Evolutionary conservation across 1,284 basidiomycete genomes (phyloP).

Genomic region (Ceratobasidium sp.): DNA sequence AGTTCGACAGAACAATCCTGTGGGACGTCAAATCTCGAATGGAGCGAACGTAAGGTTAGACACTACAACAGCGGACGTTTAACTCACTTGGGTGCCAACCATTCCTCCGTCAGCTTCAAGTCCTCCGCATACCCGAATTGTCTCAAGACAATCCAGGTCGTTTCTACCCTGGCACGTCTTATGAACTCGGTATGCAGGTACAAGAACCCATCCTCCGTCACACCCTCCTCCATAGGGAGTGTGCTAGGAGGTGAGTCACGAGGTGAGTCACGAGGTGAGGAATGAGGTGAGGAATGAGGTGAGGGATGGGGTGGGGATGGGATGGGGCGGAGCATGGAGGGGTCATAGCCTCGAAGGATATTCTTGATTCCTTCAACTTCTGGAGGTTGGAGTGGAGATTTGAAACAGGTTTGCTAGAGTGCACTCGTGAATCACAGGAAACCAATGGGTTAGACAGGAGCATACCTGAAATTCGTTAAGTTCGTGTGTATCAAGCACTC

Average conservation of each 20-base stretch:
- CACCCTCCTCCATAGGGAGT: conserved; percentile 61
- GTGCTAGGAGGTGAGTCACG: conserved; percentile 46
- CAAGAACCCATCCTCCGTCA: conserved; percentile 94
- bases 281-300: conserved; percentile 49
- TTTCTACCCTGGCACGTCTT: conserved; percentile 94
- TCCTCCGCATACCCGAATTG: conserved; percentile 98
- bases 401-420: conserved; percentile 86
- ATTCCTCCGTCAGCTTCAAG: conserved; percentile 86
- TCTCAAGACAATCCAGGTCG: conserved; percentile 96
- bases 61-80: conserved; percentile 21
- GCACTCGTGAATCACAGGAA: background rate
- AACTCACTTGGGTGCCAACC: conserved; percentile 82
- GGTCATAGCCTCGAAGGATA: conserved; percentile 76
- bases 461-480: conserved; percentile 95
- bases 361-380: conserved; percentile 93
- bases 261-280: conserved; percentile 47
- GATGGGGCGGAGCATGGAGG: conserved; percentile 54
- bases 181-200: conserved; percentile 98
- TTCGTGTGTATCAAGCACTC: conserved; percentile 88
- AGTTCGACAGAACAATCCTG: conserved; percentile 95
- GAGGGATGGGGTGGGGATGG: conserved; percentile 48
- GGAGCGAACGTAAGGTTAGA: conserved; percentile 55
- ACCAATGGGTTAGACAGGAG: conserved; percentile 44
- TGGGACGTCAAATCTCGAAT: conserved; percentile 88
- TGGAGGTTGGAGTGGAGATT: conserved; percentile 89